Percentiles rank a stretch among this genome's conserved stretches.
Evolutionary conservation across 257 asterid genomes (phyloP).

Genomic region (Solanum arcanum): DNA sequence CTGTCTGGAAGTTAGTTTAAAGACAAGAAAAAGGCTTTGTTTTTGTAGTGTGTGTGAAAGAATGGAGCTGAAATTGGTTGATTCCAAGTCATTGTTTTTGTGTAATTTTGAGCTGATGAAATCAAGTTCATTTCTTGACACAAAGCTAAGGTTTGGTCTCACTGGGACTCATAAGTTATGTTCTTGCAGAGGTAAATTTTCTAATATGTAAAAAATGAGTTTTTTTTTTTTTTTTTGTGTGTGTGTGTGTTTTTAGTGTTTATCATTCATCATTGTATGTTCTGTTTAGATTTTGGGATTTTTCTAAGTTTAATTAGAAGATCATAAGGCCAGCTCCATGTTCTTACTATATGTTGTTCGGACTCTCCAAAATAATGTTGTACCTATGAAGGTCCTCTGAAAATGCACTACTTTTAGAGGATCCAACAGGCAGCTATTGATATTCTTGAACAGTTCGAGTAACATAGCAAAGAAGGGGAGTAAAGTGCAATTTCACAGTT

Average conservation of each 20-base stretch:
- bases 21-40: not conserved
- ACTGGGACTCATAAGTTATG: slow-evolving; percentile 10
- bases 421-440: not conserved
- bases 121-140: slow-evolving; percentile 25
- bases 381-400: not conserved
- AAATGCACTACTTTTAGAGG: not conserved
- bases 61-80: slow-evolving; percentile 35
- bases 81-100: slow-evolving; percentile 17
- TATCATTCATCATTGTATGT: not conserved
- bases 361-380: not conserved
- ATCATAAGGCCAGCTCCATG: not conserved
- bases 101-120: slow-evolving; percentile 20
- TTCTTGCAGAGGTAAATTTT: slow-evolving; percentile 47
- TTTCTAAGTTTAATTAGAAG: not conserved
- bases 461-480: not conserved
- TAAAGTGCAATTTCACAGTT: not conserved
- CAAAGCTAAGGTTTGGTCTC: slow-evolving; percentile 2
- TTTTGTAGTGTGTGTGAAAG: not conserved
- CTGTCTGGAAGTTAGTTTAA: not conserved
- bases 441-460: not conserved
- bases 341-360: not conserved
- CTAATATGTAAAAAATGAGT: not conserved
- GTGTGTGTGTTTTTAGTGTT: not conserved
- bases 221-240: not conserved
- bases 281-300: not conserved